A percentile compares a stretch with the other conserved stretches of the same genome.
Evolutionary conservation across 2,329 filamentous ascomycete genomes (phyloP).

Genomic region (Chaetomium olivaceum): DNA sequence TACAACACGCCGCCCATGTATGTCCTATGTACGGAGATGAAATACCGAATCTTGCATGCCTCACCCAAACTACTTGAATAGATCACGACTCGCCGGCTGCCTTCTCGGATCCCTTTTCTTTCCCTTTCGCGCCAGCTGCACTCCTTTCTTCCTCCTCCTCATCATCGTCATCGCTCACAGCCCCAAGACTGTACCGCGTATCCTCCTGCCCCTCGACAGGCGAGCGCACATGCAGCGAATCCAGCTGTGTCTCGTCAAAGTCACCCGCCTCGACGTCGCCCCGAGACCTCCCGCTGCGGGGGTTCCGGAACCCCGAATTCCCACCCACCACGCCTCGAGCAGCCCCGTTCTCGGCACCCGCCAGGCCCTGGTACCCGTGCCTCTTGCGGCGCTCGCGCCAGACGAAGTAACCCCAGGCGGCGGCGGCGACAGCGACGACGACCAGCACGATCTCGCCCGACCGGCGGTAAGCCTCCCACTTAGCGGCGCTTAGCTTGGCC

Average conservation of each 20-base stretch:
- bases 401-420: constrained; percentile 72
- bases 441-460: constrained; percentile 84
- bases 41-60: background rate
- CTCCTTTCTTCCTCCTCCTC: constrained; percentile 33
- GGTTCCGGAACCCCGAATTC: constrained; percentile 48
- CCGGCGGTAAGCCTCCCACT: constrained; percentile 85
- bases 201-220: constrained; percentile 46
- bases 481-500: constrained; percentile 74
- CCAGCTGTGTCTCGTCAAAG: constrained; percentile 66
- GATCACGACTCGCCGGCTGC: constrained; percentile 3
- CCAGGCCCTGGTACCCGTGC: constrained; percentile 56
- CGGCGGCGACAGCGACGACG: constrained; percentile 73
- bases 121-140: constrained; percentile 10
- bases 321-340: constrained; percentile 25
- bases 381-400: constrained; percentile 62
- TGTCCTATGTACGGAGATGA: background rate
- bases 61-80: background rate
- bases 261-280: constrained; percentile 63
- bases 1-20: background rate
- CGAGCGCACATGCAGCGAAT: constrained; percentile 57
- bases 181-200: constrained; percentile 58
- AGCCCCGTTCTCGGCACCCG: constrained; percentile 40
- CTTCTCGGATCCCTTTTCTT: constrained; percentile 17
- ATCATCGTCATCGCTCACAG: constrained; percentile 49
- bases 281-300: constrained; percentile 36